Evolutionary conservation across 1,284 basidiomycete genomes (phyloP).

Genomic region (Trichosporon faecale): DNA sequence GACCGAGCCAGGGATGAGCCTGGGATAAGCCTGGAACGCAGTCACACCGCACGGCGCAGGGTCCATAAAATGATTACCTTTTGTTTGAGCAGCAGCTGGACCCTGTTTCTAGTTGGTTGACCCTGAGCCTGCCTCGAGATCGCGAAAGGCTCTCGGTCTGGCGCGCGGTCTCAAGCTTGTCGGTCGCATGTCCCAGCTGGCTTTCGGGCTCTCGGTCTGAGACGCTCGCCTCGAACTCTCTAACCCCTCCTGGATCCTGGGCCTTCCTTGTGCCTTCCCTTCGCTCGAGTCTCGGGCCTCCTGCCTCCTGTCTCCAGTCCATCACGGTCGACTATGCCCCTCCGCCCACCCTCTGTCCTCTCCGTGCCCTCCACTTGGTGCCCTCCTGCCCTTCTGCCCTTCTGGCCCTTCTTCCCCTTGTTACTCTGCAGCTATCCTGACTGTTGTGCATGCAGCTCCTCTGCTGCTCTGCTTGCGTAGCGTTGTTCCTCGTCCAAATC

Average conservation of each 20-base stretch:
- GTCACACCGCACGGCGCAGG: neutral
- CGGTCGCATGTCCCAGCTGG: neutral
- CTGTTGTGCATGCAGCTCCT: neutral
- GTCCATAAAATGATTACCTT: neutral
- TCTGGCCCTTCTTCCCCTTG: neutral
- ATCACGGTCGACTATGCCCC: neutral
- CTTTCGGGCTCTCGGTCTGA: neutral
- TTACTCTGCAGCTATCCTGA: neutral
- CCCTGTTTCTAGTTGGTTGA: neutral
- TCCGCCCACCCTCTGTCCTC: neutral
- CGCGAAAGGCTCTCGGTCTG: neutral
- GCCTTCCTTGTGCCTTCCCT: neutral
- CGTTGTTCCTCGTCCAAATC: neutral
- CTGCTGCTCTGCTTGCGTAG: neutral
- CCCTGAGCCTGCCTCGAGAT: slow-evolving; percentile 2
- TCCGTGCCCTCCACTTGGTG: neutral
- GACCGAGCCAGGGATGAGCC: neutral
- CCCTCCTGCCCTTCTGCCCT: neutral
- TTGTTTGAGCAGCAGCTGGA: slow-evolving; percentile 1
- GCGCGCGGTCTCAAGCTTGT: neutral
- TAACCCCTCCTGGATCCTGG: neutral
- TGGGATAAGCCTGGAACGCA: slow-evolving; percentile 3
- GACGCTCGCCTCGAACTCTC: neutral
- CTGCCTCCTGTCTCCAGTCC: neutral
- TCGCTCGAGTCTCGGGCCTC: neutral